A percentile compares a stretch with the other conserved stretches of the same genome.
Conservation (phyloP, 176 grass and related monocot species). For the Alloteropsis semialata region DNA sequence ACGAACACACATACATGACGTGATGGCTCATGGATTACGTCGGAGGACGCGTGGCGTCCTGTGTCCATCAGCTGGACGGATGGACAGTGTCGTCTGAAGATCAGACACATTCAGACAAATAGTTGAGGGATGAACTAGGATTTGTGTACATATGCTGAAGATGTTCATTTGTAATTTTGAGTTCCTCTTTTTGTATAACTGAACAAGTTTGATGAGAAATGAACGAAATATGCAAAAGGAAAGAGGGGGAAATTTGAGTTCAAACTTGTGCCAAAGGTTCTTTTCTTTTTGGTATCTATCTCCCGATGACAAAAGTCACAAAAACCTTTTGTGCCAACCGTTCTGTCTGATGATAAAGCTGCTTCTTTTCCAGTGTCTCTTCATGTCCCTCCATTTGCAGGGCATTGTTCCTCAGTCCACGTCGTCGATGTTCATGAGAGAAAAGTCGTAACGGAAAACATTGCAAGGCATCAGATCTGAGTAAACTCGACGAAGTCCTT, state of each 20-base stretch:
- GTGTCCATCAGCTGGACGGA: background rate
- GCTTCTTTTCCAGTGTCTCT: background rate
- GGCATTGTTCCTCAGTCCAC: too few relatives aligned
- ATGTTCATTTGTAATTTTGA: background rate
- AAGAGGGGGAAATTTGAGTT: background rate
- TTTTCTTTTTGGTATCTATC: background rate
- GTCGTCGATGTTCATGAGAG: too few relatives aligned
- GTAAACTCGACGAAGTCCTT: background rate
- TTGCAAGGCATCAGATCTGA: background rate
- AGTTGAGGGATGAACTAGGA: background rate
- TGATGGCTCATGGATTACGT: background rate
- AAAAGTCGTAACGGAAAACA: background rate
- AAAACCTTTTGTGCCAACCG: background rate
- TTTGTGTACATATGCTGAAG: background rate
- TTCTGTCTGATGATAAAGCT: conserved; percentile 16
- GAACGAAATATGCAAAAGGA: background rate
- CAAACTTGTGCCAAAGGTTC: background rate
- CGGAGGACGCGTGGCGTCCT: background rate
- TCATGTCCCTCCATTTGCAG: background rate
- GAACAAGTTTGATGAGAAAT: background rate
- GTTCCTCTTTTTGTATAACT: background rate
- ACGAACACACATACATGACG: background rate
- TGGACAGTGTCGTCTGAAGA: background rate
- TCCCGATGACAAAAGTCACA: background rate
- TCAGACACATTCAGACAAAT: background rate